These are phyloP conservation scores for Inga laurina DNA, from an alignment of 306 rosid species.

Conservation along the genomic window DNA sequence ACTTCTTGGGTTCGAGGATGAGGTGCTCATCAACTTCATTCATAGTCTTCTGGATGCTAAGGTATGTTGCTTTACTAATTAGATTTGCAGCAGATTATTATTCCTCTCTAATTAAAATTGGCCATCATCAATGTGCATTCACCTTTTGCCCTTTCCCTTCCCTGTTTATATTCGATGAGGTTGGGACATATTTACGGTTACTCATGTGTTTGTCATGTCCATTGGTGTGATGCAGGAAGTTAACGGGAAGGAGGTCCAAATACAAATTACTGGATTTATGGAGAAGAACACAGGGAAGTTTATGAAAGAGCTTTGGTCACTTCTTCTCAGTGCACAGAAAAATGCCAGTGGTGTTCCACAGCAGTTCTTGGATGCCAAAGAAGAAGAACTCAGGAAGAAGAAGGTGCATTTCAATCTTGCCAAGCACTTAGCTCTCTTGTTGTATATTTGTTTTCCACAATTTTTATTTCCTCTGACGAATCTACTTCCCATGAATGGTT, in stretches of 20 bases:
- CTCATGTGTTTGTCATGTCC: neutral
- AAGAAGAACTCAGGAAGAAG: constrained; percentile 79
- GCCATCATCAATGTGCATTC: constrained; percentile 9
- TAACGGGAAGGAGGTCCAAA: constrained; percentile 92
- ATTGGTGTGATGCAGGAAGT: constrained; percentile 55
- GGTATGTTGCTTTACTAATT: constrained; percentile 42
- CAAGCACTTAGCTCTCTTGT: constrained; percentile 14
- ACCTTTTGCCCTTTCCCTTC: neutral
- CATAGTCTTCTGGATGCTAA: constrained; percentile 88
- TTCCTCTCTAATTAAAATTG: neutral
- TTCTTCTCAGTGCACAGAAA: constrained; percentile 89
- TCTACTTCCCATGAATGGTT: constrained; percentile 33
- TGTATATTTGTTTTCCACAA: neutral
- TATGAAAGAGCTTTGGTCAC: constrained; percentile 96
- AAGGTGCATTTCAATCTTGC: constrained; percentile 53
- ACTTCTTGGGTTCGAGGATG: constrained; percentile 96
- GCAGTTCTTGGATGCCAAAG: constrained; percentile 94
- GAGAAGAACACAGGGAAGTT: constrained; percentile 94
- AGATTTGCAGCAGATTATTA: neutral
- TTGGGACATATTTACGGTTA: neutral
- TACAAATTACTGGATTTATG: constrained; percentile 96
- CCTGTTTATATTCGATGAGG: neutral
- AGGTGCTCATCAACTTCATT: constrained; percentile 95
- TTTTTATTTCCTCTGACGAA: constrained; percentile 3
- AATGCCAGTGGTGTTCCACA: constrained; percentile 97